Evolutionary conservation across 441 rosid genomes (phyloP).

Genomic region (Daphne laureola): DNA sequence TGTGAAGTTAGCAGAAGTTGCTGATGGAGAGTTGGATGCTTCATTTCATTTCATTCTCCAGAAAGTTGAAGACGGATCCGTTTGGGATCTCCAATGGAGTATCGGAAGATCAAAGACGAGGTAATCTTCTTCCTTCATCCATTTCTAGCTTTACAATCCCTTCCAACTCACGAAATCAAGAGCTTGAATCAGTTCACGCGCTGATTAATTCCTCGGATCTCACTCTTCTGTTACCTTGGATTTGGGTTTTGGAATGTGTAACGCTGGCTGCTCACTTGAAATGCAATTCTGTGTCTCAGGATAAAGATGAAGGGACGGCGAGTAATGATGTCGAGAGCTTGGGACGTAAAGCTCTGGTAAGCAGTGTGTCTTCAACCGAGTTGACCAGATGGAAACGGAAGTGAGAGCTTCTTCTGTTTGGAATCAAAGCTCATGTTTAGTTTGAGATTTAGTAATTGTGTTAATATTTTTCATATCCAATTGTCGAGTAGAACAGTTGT

Average conservation of each 20-base stretch:
- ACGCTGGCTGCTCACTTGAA: neutral
- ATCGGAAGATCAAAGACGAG: conserved; percentile 73
- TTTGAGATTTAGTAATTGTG: neutral
- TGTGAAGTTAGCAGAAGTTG: no score
- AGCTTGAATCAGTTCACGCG: no score
- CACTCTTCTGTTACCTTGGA: no score
- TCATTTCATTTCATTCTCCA: no score
- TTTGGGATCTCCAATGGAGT: conserved; percentile 40
- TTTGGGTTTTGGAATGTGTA: no score
- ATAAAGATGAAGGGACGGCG: conserved; percentile 31
- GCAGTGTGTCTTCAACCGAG: conserved; percentile 34
- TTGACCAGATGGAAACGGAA: conserved; percentile 72
- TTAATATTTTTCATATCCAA: conserved; percentile 3
- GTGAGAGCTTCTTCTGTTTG: conserved; percentile 27
- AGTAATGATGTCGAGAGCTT: conserved; percentile 50
- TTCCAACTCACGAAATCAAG: no score
- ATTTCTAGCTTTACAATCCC: no score
- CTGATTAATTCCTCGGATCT: no score
- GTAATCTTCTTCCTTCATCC: conserved; percentile 17
- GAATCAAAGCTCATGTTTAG: neutral
- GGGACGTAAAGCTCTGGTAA: conserved; percentile 43
- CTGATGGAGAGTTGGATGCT: no score
- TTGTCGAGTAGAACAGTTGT: conserved; percentile 46
- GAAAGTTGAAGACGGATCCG: no score
- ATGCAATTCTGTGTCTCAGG: conserved; percentile 17